Percentiles rank a stretch among this genome's conserved stretches.
Evolutionary conservation across 2,329 filamentous ascomycete species (phyloP).

Genomic region (Penicillium hesseltinei): DNA sequence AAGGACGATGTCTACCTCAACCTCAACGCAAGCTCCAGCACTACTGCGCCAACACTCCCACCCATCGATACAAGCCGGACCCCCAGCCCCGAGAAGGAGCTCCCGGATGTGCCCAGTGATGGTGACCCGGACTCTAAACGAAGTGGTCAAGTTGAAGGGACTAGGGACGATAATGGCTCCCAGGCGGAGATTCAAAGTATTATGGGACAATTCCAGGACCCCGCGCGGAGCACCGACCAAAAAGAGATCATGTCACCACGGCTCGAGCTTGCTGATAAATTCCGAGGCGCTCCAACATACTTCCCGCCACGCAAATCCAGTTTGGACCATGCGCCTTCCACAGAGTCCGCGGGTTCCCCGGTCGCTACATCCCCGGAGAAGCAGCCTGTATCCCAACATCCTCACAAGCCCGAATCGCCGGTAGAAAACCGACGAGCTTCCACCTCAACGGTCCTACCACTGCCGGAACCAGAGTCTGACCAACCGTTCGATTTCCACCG

Average conservation of each 20-base stretch:
- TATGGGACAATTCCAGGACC: constrained; percentile 90
- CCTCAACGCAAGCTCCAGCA: constrained; percentile 48
- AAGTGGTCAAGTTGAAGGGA: constrained; percentile 57
- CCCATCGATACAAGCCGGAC: constrained; percentile 39
- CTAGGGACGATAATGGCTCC: constrained; percentile 63
- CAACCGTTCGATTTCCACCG: constrained; percentile 96
- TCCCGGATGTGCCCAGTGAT: constrained; percentile 35
- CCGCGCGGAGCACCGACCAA: constrained; percentile 66
- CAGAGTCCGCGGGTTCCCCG: constrained; percentile 33
- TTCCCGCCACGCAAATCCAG: constrained; percentile 86
- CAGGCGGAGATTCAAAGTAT: constrained; percentile 91
- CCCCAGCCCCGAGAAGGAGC: constrained; percentile 39
- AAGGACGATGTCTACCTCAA: constrained; percentile 55
- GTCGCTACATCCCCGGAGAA: constrained; percentile 17
- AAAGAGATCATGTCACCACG: constrained; percentile 92
- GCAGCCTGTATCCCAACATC: constrained; percentile 29
- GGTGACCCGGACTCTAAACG: constrained; percentile 44
- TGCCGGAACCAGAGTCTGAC: constrained; percentile 76
- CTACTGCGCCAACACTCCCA: constrained; percentile 37
- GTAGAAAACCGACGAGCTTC: constrained; percentile 34
- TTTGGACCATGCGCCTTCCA: constrained; percentile 65
- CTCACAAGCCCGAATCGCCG: constrained; percentile 22
- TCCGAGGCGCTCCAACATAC: constrained; percentile 63
- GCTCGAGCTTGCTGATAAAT: constrained; percentile 76
- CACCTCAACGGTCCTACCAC: constrained; percentile 54